Evolutionary conservation across 352 stramenopile species (phyloP), one percentile per base, ranked within the genome.

Genomic region (Pythium rishiriense): DNA sequence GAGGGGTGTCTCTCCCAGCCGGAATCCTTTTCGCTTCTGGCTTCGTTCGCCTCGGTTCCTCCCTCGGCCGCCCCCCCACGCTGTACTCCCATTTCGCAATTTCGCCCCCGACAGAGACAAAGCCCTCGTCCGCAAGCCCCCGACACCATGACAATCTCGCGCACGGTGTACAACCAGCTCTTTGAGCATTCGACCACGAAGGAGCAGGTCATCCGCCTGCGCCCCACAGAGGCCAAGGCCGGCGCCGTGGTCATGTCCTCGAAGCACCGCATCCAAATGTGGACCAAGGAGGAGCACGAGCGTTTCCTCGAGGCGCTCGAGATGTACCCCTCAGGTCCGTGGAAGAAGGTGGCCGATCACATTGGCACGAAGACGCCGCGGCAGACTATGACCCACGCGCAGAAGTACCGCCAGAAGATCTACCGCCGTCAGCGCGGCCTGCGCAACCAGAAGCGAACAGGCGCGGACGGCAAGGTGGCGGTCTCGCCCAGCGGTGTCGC

Each of bases 321-420:
- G 63, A 90, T 90, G 81, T 96, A 83, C 72, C 87, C 87, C 0
- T 79, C 82, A 6, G 87, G 87, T 6, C 87, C 87, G 15, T 96
- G 87, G 87, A 93, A 94, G 73, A 89, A 87, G 29, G 83, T 96
- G n/a, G 81, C 85, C 4, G 85, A 91, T 45, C 81, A 88, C 64
- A 90, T 96, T 46, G 81, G 85, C 54, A 93, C 86, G 11, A 93
- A 94, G 62, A 95, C 86, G 6, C 81, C 94, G 9, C 90, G 96
- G 21, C 97, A 99, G 75, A 98, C 98, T 35, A 93, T 93, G 84
- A 93, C 84, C 0, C 84, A 93, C 58, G 84, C 84, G 43, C 84
- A 93, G 31, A 93, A 93, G 72, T 93, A 93, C 68, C 81, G 84
- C 17, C 84, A 93, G 62, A 93, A 93, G 74, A 91, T 91, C 58